Evolutionary conservation across 768 basidiomycete genomes (phyloP), one percentile per base, ranked within the genome.

Genomic region (Pisolithus marmoratus): DNA sequence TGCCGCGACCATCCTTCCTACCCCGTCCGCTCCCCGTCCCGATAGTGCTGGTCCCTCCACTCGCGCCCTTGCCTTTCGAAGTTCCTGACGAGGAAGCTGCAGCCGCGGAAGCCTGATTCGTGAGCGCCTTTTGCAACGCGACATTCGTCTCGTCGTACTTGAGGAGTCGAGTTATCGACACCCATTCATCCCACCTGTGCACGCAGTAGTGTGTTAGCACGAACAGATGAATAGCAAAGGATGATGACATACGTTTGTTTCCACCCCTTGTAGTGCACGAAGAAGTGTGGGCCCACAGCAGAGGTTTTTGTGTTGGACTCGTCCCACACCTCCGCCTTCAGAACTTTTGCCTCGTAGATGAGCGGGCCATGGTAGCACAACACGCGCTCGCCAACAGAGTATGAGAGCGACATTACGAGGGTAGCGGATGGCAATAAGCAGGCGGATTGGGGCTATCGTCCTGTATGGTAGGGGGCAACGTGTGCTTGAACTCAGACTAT

Each of bases 191-290:
- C 93, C 94, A 97, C 54, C 93, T 95, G 59, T 38, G 38, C 38
- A 24, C 23, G 49, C 41, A n/a, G 46, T 36, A 12, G 46, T 31
- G 12, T 14, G 19, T 19, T 52, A 59, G 40, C 51, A 54, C 51
- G 49, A 42, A 52, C 17, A 42, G 24, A 22, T 19, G 31, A n/a
- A 17, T 14, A 31, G 12, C 27, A 41, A n/a, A 26, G 19, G 23
- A 19, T 9, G 23, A 19, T 9, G 20, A 73, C 82, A 58, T 65
- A 94, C 92, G 91, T 94, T 68, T 92, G 89, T 67, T 97, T 99
- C 96, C 96, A 99, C 8, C 96, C 96, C 70, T 97, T 96, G 77
- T 99, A 99, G 68, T 99, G 96, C 37, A 99, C 94, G 54, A 89
- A 85, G 70, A 91, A 97, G 61, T 95, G 91, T 4, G 83, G 81